Base-by-base conservation (phyloP, 176 grass and related monocot species). In the Leersia perrieri region DNA sequence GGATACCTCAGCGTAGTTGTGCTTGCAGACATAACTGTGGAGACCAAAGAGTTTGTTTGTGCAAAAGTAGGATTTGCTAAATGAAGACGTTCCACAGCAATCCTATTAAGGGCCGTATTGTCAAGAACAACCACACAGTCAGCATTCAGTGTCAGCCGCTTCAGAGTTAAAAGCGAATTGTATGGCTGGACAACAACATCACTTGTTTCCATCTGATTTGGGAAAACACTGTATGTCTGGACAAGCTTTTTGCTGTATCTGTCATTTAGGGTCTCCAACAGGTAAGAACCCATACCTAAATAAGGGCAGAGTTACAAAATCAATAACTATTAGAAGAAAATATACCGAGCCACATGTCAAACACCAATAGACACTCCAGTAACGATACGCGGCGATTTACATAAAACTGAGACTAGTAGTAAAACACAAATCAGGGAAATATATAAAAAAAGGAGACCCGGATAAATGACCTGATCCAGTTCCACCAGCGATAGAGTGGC, bases 81-180 rank as follows among this genome's bases (percentile, higher is more conserved):
- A 87, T 99, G 92, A 77, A 99, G 90, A 12, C 96, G 90, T 65
- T 99, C 96, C 0, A 99, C 96, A 1, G 96, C 96, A 93, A 99
- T 99, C 80, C 96, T 90, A 80, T 99, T 99, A 63, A 99, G 82
- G 66, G 96, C 96, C 57, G 96, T 99, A 79, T 99, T 99, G 72
- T 99, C 96, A 72, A 99, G 90, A 75, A 99, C 96, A 86, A 99
- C 96, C 45, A 99, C 96, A 85, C 96, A 99, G 76, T 99, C 96
- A 26, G 93, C 93, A 60, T 95, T 99, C 64, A 95, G 58, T 55
- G 96, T 91, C 78, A 99, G 23, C 5, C 96, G 87, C 80, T 99
- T 99, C 68, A 99, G 82, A 70, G 96, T 99, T 53, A 99, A 80
- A 34, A 99, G 87, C 7, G 96, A 99, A 77, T 99, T 99, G 79